Base-by-base conservation (phyloP, 768 basidiomycete genomes). In the Chalciporus pseudorubinellus region DNA sequence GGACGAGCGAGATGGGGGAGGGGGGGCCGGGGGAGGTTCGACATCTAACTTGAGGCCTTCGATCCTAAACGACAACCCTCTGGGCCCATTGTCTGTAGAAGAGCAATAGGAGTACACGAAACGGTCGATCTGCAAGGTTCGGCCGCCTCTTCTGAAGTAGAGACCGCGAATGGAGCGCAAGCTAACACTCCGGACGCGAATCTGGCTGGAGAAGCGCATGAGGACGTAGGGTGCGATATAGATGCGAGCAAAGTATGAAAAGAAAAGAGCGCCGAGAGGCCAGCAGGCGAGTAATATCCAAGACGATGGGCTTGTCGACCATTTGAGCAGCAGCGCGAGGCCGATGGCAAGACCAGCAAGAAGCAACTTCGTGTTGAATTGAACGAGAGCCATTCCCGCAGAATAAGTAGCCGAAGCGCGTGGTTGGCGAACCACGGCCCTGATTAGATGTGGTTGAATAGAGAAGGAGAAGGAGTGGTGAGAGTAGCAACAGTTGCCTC, bases 91-190 rank as follows among this genome's bases (percentile, higher is more conserved):
- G 21, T 78, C 71, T 22, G 75, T 67, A 11, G 73, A 75, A 11
- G 79, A 72, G 50, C 77, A 75, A 67, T 83, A 87, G 45, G 83
- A 70, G 39, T 77, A 69, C 18, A 74, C 79, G 41, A 92, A 79
- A 47, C 89, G 83, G 51, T 90, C 87, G n/a, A 85, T 74, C 26
- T 75, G 77, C 70, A 80, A 80, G 22, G 76, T 79, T 47, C 75
- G 71, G 44, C 64, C 68, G 24, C 83, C 83, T 26, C 72, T 73
- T 41, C 80, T 77, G 53, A 88, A 77, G 67, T 85, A 89, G 19
- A 91, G 71, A 29, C 89, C 89, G 47, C 87, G 84, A 52, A 92
- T 81, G 18, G 89, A 92, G 48, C 86, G 80, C 34, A 87, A 71
- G 62, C 89, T 90, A 50, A 90, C 77, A 64, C 85, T 89, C 36